Evolutionary conservation across 306 rosid species (phyloP).

Genomic region (Citrullus mucosospermus): DNA sequence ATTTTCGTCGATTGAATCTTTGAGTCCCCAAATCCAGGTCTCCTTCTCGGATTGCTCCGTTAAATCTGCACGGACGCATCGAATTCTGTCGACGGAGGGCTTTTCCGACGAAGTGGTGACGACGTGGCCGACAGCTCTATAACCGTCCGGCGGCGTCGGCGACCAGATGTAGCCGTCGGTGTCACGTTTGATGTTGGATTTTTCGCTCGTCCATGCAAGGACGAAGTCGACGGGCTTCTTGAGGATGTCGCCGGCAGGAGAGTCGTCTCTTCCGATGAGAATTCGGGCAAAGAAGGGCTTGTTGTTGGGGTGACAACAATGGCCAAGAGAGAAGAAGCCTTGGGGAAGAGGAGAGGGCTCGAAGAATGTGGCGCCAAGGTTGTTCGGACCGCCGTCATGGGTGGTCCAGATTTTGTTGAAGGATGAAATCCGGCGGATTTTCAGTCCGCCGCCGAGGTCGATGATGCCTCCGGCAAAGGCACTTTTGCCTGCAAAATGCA

Average conservation of each 20-base stretch:
- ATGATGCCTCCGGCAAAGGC: constrained; percentile 45
- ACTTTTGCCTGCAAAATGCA: constrained; percentile 22
- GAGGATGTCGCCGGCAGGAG: constrained; percentile 11
- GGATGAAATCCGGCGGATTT: constrained; percentile 39
- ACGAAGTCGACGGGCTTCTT: constrained; percentile 39
- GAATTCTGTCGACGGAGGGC: constrained; percentile 44
- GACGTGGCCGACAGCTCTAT: constrained; percentile 49
- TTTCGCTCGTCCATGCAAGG: constrained; percentile 47
- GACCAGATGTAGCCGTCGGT: constrained; percentile 49
- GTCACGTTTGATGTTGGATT: constrained; percentile 25
- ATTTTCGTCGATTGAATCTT: constrained; percentile 5
- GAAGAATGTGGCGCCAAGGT: constrained; percentile 41
- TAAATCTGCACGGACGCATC: constrained; percentile 49
- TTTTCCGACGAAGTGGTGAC: constrained; percentile 38
- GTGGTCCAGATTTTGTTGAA: constrained; percentile 51
- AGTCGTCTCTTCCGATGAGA: constrained; percentile 39
- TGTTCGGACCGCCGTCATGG: constrained; percentile 39
- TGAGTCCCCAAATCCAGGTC: constrained; percentile 48
- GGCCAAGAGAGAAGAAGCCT: constrained; percentile 62
- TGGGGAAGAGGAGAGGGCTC: constrained; percentile 56
- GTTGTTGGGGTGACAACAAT: constrained; percentile 65
- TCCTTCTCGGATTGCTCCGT: constrained; percentile 42
- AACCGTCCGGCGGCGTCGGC: constrained; percentile 55
- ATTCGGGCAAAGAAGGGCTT: constrained; percentile 50
- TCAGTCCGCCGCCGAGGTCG: constrained; percentile 61